Base-by-base conservation (phyloP, 1,139 yeast species). In the Trichomonascaceae sp. region DNA sequence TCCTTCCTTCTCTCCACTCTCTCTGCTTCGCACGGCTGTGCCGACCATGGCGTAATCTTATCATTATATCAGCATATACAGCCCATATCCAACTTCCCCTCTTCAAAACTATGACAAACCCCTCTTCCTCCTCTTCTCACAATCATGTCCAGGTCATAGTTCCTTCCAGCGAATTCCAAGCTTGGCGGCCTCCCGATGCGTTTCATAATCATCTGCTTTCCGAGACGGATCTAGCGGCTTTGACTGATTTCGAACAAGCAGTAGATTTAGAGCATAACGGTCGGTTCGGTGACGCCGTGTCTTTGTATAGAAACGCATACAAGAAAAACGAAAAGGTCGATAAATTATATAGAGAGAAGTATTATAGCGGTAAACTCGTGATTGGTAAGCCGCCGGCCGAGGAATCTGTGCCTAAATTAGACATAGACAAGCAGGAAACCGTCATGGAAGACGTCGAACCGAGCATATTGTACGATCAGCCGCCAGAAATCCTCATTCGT, bases 201-300 rank as follows among this genome's bases (percentile, higher is more conserved):
- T 59, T 47, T 49, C 53, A 55, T 36, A 60, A 61, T 45, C 52
- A 53, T 19, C 50, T 52, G 20, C 54, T 62, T 27, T 49, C 61
- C 3, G 54, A 50, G 43, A 47, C 24, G 13, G 64, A 63, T 46
- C 52, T 56, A n/a, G 51, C 45, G 32, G 96, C 96, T 1, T 70
- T 88, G 47, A 72, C 73, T 27, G 68, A 79, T 27, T 89, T 87
- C 72, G 91, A 86, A 62, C 70, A 74, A 53, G 97, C 91, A 1
- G 81, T 84, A 0, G 82, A 79, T 53, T 83, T 83, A 62, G 97
- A 90, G 69, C 73, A 80, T 27, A 79, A 76, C 52, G 96, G 96
- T 0, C 74, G 82, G 57, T 77, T 90, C 80, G 77, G 87, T 3
- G 96, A 89, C 63, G 96, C 97, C 0, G 83, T 88, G 41, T 79